Evolutionary conservation across 352 stramenopile species (phyloP).

Genomic region (Globisporangium okanoganense): DNA sequence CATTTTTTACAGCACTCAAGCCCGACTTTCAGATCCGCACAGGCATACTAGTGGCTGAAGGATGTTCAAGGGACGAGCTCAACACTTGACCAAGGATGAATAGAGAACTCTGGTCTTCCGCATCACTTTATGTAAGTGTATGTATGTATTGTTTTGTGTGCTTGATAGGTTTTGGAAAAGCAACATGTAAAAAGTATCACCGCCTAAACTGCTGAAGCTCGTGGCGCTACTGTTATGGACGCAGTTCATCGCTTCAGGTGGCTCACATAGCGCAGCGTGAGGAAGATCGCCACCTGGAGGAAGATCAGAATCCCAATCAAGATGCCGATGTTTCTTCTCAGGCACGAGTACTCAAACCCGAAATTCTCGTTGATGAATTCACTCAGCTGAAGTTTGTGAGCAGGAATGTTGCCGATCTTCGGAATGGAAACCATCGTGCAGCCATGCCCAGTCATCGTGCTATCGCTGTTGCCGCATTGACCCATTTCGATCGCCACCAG

Average conservation of each 20-base stretch:
- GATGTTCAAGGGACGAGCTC: not conserved
- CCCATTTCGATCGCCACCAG: conserved; percentile 16
- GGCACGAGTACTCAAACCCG: conserved; percentile 23
- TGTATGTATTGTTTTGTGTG: not conserved
- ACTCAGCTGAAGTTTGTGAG: conserved; percentile 4
- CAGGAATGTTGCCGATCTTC: not conserved
- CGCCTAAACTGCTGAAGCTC: not conserved
- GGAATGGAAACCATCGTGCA: conserved; percentile 1
- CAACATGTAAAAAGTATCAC: not conserved
- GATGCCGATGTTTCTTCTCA: conserved; percentile 23
- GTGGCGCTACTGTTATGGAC: not conserved
- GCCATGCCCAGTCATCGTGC: not conserved
- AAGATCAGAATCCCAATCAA: conserved; percentile 26
- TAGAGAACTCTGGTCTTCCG: not conserved
- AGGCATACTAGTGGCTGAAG: not conserved
- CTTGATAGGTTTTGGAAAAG: not conserved
- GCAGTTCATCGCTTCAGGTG: conserved; percentile 37
- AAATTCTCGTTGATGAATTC: conserved; percentile 19
- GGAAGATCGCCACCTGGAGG: conserved; percentile 34
- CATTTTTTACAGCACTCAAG: not conserved
- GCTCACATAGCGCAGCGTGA: conserved; percentile 47
- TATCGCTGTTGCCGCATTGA: not conserved
- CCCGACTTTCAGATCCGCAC: not conserved
- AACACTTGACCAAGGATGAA: not conserved
- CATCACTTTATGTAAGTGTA: not conserved